These are phyloP conservation scores for Neurospora sp. DNA, from an alignment of 495 filamentous ascomycete genomes.

Conservation along the genomic window DNA sequence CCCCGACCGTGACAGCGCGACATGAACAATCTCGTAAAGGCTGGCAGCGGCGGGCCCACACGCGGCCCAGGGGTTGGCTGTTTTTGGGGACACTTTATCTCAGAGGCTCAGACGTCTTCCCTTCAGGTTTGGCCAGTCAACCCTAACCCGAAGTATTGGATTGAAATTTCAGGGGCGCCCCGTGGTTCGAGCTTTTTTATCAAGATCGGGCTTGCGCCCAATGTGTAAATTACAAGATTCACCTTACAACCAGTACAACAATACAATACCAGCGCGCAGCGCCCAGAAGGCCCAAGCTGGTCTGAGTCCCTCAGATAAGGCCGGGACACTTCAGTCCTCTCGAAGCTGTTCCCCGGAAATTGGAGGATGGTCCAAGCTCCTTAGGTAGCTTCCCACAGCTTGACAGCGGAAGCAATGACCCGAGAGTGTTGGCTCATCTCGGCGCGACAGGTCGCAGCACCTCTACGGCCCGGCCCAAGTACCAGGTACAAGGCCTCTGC, in stretches of 20 bases:
- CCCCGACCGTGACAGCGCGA: not conserved
- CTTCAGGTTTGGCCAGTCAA: not conserved
- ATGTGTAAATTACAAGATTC: not conserved
- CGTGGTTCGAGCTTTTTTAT: not conserved
- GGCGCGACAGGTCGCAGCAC: not conserved
- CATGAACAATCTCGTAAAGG: not conserved
- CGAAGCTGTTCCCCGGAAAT: not conserved
- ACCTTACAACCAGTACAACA: not conserved
- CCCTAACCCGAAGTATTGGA: not conserved
- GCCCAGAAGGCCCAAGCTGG: no score
- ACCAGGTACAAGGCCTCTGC: not conserved
- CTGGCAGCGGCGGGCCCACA: not conserved
- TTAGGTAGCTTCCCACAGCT: not conserved
- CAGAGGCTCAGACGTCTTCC: not conserved
- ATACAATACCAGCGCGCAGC: not conserved
- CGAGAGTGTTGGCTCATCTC: not conserved
- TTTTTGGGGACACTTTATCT: not conserved
- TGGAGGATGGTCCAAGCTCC: not conserved
- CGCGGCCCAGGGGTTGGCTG: not conserved
- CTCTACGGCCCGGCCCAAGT: not conserved
- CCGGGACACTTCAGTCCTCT: not conserved
- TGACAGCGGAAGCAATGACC: not conserved
- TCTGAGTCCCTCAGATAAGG: no score
- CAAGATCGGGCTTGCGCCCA: not conserved
- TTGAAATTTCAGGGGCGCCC: not conserved